Percentiles rank a stretch among this genome's conserved stretches.
Evolutionary conservation across 140 eudicot genomes (phyloP).

Genomic region (Anethum foeniculum): DNA sequence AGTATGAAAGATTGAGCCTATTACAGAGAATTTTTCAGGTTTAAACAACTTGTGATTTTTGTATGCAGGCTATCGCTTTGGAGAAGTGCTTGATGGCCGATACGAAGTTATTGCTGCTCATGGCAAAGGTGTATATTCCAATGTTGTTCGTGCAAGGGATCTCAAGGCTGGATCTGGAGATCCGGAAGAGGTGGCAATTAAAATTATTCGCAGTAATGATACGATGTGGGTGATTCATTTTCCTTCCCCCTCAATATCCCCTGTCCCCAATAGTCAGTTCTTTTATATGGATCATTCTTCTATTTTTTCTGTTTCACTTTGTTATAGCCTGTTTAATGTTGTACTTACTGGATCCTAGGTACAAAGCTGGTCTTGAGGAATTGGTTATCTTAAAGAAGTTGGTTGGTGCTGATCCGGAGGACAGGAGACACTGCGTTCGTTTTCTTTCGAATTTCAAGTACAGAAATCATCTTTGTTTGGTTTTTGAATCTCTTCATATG

Average conservation of each 20-base stretch:
- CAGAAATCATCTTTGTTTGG: slow-evolving; percentile 97
- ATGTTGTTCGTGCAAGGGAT: slow-evolving; percentile 97
- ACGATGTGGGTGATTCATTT: slow-evolving; percentile 50
- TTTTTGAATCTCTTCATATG: slow-evolving; percentile 99
- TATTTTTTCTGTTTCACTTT: not conserved
- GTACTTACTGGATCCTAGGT: slow-evolving; percentile 34
- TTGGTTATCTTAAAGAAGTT: slow-evolving; percentile 80
- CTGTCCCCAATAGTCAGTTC: not conserved
- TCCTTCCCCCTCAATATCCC: not conserved
- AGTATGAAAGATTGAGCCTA: not conserved
- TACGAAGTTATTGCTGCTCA: slow-evolving; percentile 93
- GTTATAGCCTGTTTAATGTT: not conserved
- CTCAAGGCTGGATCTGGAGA: slow-evolving; percentile 69
- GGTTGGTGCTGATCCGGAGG: slow-evolving; percentile 90
- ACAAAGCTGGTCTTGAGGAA: slow-evolving; percentile 91
- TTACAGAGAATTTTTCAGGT: not conserved
- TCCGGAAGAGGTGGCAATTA: slow-evolving; percentile 96
- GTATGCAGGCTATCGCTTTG: slow-evolving; percentile 45
- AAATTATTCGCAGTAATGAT: slow-evolving; percentile 89
- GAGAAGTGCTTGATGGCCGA: slow-evolving; percentile 85
- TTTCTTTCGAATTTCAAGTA: slow-evolving; percentile 87
- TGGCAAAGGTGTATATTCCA: slow-evolving; percentile 97
- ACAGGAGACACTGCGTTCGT: slow-evolving; percentile 89
- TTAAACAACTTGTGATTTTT: not conserved
- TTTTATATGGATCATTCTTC: not conserved